Evolutionary conservation across 202 grass and related monocot species (phyloP), one percentile per base, ranked within the genome.

Genomic region (Tripidium arundinaceum): DNA sequence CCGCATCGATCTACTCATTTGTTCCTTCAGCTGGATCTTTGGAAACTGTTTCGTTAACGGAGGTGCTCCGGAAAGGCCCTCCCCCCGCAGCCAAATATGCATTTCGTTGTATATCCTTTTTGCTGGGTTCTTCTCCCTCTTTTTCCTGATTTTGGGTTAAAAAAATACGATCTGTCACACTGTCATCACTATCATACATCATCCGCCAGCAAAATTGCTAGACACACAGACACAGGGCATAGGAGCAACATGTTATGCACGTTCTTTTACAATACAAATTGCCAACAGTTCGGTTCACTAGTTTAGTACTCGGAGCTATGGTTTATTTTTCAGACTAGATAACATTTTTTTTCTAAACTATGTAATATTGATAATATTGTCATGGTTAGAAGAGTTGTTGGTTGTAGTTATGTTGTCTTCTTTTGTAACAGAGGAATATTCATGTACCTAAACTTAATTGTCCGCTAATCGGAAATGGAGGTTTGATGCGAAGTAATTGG

Each of bases 81-180:
- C 13, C 9, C 54, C 29, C n/a, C 21, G 14, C 54, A 52, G 40
- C 65, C 74, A 78, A 78, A 84, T 77, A 77, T 60, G 18, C 65
- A 62, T 66, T n/a, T 46, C 14, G 38, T 72, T 54, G 43, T 42
- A 37, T 46, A 73, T 10, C 25, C 29, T 70, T 83, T 29, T 33
- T 43, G 2, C 10, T 65, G 55, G 66, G 22, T 65, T 40, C 37
- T 28, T 50, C 46, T 66, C 24, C n/a, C 4, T 41, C 36, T 27
- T 2, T 11, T 78, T 24, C 46, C 24, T 31, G 39, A 10, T 42
- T 72, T 73, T 33, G 57, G 55, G 8, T 34, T 69, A 70, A 57
- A 75, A 28, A 82, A 83, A 75, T 76, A 45, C 9, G 72, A 75
- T 33, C 24, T 67, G 59, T 75, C 80, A 11, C 83, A 41, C 28